Conservation (phyloP, 129 eudicot genomes). For the Centrapalus pauciflorus region DNA sequence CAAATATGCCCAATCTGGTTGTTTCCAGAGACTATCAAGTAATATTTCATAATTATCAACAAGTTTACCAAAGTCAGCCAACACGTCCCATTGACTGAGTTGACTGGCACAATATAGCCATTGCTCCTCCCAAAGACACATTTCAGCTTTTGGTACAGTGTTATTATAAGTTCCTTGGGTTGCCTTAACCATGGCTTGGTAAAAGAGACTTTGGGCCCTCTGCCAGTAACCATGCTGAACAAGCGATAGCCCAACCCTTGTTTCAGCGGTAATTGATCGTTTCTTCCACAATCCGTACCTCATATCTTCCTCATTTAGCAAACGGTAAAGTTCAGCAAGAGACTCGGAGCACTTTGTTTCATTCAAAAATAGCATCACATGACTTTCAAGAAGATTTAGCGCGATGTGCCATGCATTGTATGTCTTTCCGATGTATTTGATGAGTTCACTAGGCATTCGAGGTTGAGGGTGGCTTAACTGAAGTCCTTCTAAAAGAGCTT, state of each 20-base stretch:
- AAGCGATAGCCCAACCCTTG: constrained; percentile 90
- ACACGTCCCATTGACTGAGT: constrained; percentile 96
- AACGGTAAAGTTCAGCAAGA: constrained; percentile 94
- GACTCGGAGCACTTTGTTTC: constrained; percentile 96
- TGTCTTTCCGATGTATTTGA: constrained; percentile 95
- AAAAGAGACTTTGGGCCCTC: constrained; percentile 89
- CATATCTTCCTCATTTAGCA: constrained; percentile 98
- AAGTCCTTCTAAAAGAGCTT: constrained; percentile 97
- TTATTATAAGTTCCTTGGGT: constrained; percentile 96
- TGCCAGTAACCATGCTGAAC: constrained; percentile 99
- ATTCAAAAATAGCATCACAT: constrained; percentile 77
- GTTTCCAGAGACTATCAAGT: constrained; percentile 97
- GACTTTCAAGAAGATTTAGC: constrained; percentile 84
- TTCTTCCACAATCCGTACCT: constrained; percentile 99
- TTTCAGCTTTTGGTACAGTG: constrained; percentile 96
- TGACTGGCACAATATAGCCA: constrained; percentile 92
- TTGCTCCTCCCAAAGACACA: constrained; percentile 99
- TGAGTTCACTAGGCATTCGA: constrained; percentile 98
- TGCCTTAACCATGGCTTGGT: constrained; percentile 98
- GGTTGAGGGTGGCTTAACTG: constrained; percentile 99
- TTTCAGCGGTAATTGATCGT: constrained; percentile 86
- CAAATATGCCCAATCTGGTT: constrained; percentile 88
- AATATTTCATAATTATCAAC: constrained; percentile 89
- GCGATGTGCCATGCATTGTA: constrained; percentile 99
- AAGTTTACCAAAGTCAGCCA: constrained; percentile 84